Evolutionary conservation across 2,329 filamentous ascomycete genomes (phyloP).

Genomic region (Microascus cirrosus): DNA sequence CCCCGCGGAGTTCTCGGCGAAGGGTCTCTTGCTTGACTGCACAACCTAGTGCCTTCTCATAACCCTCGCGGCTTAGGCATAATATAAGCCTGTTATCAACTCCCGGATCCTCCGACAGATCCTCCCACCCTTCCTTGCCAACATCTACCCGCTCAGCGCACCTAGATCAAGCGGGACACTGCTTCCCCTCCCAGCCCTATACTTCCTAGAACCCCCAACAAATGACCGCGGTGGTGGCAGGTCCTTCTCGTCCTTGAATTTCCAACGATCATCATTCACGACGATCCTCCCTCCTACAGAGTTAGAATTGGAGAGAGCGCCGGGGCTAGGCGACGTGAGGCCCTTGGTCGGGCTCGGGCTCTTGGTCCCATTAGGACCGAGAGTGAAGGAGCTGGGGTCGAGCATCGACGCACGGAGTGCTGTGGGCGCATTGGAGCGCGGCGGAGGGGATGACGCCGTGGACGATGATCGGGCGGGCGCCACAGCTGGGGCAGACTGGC

Average conservation of each 20-base stretch:
- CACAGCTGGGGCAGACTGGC: conserved; percentile 23
- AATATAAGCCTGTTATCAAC: background rate
- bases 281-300: conserved; percentile 29
- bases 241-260: conserved; percentile 71
- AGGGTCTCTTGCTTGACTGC: background rate
- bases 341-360: conserved; percentile 32
- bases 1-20: background rate
- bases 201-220: conserved; percentile 60
- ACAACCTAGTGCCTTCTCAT: background rate
- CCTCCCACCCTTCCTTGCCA: background rate
- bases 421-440: conserved; percentile 18
- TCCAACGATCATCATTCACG: conserved; percentile 73
- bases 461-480: conserved; percentile 25
- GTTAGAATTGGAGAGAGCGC: conserved; percentile 8
- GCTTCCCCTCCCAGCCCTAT: conserved; percentile 83
- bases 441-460: conserved; percentile 19
- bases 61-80: background rate
- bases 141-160: conserved; percentile 24
- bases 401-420: conserved; percentile 50
- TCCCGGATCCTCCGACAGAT: background rate
- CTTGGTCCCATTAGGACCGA: conserved; percentile 51
- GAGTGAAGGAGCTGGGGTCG: conserved; percentile 66
- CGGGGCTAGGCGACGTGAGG: conserved; percentile 19
- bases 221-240: conserved; percentile 82
- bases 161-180: conserved; percentile 84